phyloP scores from a whole-genome alignment of 176 grass and related monocot genomes.

The Avena sativa region DNA sequence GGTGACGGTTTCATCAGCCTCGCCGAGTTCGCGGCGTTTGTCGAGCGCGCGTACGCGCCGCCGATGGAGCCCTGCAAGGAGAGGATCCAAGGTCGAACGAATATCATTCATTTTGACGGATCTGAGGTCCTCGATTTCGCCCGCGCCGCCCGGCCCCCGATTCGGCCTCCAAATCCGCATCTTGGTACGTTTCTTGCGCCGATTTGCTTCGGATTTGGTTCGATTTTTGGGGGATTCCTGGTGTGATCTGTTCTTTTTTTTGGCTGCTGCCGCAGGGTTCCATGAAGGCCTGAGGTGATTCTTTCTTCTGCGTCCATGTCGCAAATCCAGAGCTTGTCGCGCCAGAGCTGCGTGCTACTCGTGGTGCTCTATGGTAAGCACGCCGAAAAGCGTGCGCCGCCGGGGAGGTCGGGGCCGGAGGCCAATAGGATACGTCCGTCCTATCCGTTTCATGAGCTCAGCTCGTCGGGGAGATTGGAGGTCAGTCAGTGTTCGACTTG shows the following conservation, averaged over 20 bases:
- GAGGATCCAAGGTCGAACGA: too few species aligned
- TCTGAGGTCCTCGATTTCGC: slow-evolving; percentile 29
- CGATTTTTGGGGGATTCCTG: slow-evolving; percentile 37
- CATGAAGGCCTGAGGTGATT: slow-evolving; percentile 37
- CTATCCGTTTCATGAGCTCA: slow-evolving; percentile 81
- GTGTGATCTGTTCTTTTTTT: slow-evolving; percentile 37
- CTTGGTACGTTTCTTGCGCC: slow-evolving; percentile 42
- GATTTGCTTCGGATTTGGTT: slow-evolving; percentile 45
- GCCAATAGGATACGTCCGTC: slow-evolving; percentile 48
- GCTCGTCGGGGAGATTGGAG: slow-evolving; percentile 80
- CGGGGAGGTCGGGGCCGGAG: slow-evolving; percentile 38
- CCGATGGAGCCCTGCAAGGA: too few species aligned
- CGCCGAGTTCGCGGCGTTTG: too few species aligned
- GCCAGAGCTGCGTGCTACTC: slow-evolving; percentile 80
- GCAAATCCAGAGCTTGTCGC: slow-evolving; percentile 77
- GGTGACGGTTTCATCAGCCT: too few species aligned
- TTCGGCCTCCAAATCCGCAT: slow-evolving; percentile 42
- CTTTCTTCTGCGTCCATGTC: slow-evolving; percentile 55
- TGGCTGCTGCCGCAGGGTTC: slow-evolving; percentile 30
- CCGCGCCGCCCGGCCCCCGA: not conserved
- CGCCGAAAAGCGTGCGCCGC: slow-evolving; percentile 38
- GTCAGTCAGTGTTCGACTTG: slow-evolving; percentile 41
- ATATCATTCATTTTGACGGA: not conserved
- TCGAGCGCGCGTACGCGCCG: too few species aligned
- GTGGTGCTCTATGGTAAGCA: slow-evolving; percentile 83